phyloP scores from a whole-genome alignment of 2,329 filamentous ascomycete genomes.

The Cordyceps fumosorosea region DNA sequence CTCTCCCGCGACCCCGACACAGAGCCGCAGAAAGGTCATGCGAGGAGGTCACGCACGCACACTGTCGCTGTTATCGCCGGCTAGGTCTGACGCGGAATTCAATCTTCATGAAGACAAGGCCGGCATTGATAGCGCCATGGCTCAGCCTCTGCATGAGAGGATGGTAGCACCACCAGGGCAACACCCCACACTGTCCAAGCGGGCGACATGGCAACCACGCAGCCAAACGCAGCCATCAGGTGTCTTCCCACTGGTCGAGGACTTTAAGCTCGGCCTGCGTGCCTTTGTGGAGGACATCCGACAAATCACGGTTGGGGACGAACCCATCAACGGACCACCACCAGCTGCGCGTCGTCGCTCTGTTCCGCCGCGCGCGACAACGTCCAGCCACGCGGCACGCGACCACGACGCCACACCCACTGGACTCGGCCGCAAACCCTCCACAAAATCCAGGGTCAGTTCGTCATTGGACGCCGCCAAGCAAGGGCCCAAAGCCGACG shows the following conservation, averaged over 20 bases:
- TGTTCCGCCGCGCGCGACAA: background rate
- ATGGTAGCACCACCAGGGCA: constrained; percentile 24
- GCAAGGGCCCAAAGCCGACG: constrained; percentile 17
- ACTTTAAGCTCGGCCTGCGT: constrained; percentile 83
- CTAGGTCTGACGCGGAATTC: constrained; percentile 39
- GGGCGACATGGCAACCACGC: constrained; percentile 54
- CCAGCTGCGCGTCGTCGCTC: constrained; percentile 22
- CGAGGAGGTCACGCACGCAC: constrained; percentile 57
- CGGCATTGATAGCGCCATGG: constrained; percentile 4
- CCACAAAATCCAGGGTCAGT: constrained; percentile 36
- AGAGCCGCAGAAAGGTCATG: constrained; percentile 56
- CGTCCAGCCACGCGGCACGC: constrained; percentile 17
- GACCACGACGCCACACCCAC: constrained; percentile 13
- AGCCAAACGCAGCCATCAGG: constrained; percentile 37
- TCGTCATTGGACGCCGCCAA: constrained; percentile 35
- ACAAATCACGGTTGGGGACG: constrained; percentile 93
- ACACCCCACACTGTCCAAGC: constrained; percentile 41
- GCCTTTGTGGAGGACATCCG: constrained; percentile 93
- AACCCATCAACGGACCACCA: constrained; percentile 58
- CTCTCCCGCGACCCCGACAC: constrained; percentile 29
- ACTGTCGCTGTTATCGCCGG: constrained; percentile 76
- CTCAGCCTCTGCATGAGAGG: constrained; percentile 14
- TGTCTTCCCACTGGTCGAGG: constrained; percentile 76
- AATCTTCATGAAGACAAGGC: constrained; percentile 32
- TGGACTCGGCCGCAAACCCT: constrained; percentile 35